These are phyloP conservation scores for Stagonosporopsis tanaceti DNA, from an alignment of 2,329 filamentous ascomycete species.

Conservation along the genomic window DNA sequence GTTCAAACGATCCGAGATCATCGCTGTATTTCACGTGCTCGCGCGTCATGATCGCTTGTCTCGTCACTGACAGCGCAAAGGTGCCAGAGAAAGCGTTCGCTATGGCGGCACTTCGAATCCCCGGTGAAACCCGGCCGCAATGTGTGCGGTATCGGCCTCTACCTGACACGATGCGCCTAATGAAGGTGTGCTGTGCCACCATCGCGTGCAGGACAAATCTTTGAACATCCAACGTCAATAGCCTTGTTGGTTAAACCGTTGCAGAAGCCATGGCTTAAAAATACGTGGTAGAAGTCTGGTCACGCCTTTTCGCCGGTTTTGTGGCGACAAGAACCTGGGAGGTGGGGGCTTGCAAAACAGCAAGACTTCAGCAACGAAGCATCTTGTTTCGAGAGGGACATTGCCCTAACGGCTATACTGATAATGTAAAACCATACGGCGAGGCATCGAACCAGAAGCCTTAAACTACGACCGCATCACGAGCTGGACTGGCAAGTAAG, in stretches of 20 bases:
- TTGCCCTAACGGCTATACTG: background rate
- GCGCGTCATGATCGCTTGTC: background rate
- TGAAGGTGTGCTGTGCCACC: background rate
- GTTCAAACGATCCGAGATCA: conserved; percentile 6
- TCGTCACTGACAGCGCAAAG: background rate
- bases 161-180: background rate
- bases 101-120: background rate
- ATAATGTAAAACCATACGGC: background rate
- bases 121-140: background rate
- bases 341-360: too few species aligned
- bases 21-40: conserved; percentile 5
- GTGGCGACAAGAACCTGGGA: too few species aligned
- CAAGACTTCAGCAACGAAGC: too few species aligned
- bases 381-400: background rate
- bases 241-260: too few species aligned
- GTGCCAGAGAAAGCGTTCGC: background rate
- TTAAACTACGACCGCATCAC: background rate
- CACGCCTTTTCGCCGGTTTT: too few species aligned
- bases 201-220: background rate
- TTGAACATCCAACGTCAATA: background rate
- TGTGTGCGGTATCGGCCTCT: background rate
- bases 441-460: background rate
- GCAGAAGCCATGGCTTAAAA: too few species aligned
- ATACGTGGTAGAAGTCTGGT: too few species aligned
- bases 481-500: too few species aligned